Conservation (phyloP, 352 stramenopile genomes). For the Phytophthora ohioensis region DNA sequence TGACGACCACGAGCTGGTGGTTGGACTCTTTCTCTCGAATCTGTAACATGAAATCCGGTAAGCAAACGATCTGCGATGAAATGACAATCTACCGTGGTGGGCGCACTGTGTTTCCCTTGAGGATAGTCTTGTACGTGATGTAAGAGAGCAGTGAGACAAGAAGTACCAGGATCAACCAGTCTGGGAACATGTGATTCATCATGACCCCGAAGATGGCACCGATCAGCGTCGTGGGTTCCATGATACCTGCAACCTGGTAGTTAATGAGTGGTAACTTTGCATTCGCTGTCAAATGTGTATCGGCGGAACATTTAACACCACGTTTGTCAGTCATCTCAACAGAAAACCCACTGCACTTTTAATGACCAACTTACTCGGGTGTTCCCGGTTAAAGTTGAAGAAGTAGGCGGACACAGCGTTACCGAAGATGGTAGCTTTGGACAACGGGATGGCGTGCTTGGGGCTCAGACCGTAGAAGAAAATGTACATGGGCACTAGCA, state of each 20-base stretch:
- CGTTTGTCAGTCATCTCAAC: conserved; percentile 15
- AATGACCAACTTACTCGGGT: conserved; percentile 75
- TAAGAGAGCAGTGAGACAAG: conserved; percentile 79
- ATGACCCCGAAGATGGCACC: conserved; percentile 85
- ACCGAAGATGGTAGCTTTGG: conserved; percentile 97
- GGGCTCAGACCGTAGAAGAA: conserved; percentile 92
- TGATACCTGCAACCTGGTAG: conserved; percentile 99
- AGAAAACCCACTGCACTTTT: neutral
- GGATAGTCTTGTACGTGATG: conserved; percentile 78
- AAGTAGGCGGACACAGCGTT: conserved; percentile 95
- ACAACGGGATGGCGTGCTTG: conserved; percentile 98
- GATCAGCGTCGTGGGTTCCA: conserved; percentile 95
- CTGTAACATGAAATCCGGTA: conserved; percentile 24
- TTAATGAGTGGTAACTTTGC: conserved; percentile 95
- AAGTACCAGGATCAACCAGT: conserved; percentile 85
- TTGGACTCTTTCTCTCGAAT: conserved; percentile 68
- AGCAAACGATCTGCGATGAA: neutral
- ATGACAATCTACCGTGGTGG: neutral
- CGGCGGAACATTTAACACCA: neutral
- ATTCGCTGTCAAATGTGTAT: conserved; percentile 42
- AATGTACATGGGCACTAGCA: conserved; percentile 98
- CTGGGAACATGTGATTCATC: conserved; percentile 84
- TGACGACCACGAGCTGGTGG: conserved; percentile 52
- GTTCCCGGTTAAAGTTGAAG: conserved; percentile 94
- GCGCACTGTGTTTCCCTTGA: conserved; percentile 75